Base-by-base conservation (phyloP, 2,329 filamentous ascomycete genomes). In the Ophiocordyceps camponoti-floridani region DNA sequence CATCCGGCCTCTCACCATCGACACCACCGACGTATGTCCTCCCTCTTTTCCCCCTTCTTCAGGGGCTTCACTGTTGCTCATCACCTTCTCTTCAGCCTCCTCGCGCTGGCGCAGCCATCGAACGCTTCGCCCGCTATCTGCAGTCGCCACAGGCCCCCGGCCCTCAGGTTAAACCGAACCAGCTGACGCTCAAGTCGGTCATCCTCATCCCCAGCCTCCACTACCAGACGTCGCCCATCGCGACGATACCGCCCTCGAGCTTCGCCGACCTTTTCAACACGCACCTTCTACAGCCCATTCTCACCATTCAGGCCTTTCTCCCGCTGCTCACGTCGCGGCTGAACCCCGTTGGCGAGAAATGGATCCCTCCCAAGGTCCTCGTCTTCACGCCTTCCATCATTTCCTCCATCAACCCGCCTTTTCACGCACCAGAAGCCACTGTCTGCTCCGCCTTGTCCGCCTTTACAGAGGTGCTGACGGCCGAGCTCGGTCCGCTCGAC, bases 201-300 rank as follows among this genome's bases (percentile, higher is more conserved):
- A 75, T 98, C 45, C 68, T 96, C 50, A 82, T 94, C 23, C 89
- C 89, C 2, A 84, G 81, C 23, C 69, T 82, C 23, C 78, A 82
- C 56, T 93, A 88, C 60, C 82, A 85, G 44, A 80, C 82, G 26
- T 85, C 84, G 4, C 83, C 85, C 18, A 82, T 96, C 49, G 85
- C 87, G 49, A 88, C 85, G 4, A 81, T 95, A 47, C 78, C 84
- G 7, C 79, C 85, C 0, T 84, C 84, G 28, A 80, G 77, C 54
- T 91, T 94, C 67, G 84, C 85, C 50, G 86, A 95, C 57, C 81
- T 87, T 31, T 78, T 96, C 60, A 94, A 95, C 61, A 89, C 86
- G 14, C 88, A 94, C 56, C 74, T 98, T 12, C 73, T 96, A 45
- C 83, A 87, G 46, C 89, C 89, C 1, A 86, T 96, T 51, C 74